phyloP scores from a whole-genome alignment of 2,329 filamentous ascomycete genomes.

The Venturia aucupariae region DNA sequence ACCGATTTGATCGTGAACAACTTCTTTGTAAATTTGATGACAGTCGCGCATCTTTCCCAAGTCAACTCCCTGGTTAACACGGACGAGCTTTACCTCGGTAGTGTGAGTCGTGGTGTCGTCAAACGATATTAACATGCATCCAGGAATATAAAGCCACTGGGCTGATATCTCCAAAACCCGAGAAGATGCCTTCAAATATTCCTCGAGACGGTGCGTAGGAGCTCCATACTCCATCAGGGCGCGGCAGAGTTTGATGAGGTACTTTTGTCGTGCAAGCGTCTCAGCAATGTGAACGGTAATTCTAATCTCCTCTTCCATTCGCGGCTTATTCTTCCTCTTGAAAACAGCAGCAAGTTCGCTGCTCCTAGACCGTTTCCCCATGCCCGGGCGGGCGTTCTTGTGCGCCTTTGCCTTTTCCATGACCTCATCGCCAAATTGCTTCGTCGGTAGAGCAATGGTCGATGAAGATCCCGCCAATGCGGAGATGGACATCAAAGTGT shows the following conservation, averaged over 20 bases:
- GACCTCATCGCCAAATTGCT: slow-evolving; percentile 32
- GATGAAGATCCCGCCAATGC: slow-evolving; percentile 36
- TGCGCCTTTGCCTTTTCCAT: slow-evolving; percentile 31
- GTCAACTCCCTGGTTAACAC: slow-evolving; percentile 59
- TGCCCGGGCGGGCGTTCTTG: slow-evolving; percentile 25
- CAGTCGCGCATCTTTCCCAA: slow-evolving; percentile 65
- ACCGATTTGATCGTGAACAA: slow-evolving; percentile 66
- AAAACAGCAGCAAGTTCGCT: slow-evolving; percentile 24
- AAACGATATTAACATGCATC: slow-evolving; percentile 91
- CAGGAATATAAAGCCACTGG: slow-evolving; percentile 82
- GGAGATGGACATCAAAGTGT: slow-evolving; percentile 33
- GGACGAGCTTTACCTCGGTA: slow-evolving; percentile 69
- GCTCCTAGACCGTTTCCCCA: slow-evolving; percentile 29
- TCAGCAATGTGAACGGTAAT: slow-evolving; percentile 55
- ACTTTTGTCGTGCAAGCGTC: slow-evolving; percentile 70
- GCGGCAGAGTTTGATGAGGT: slow-evolving; percentile 74
- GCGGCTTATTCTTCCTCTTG: slow-evolving; percentile 6
- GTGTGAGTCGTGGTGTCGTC: slow-evolving; percentile 65
- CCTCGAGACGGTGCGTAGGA: slow-evolving; percentile 81
- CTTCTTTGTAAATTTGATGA: slow-evolving; percentile 71
- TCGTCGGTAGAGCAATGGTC: slow-evolving; percentile 32
- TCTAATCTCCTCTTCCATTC: slow-evolving; percentile 41
- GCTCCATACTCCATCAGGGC: slow-evolving; percentile 86
- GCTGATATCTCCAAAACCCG: slow-evolving; percentile 82
- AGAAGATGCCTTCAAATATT: slow-evolving; percentile 85